phyloP scores from a whole-genome alignment of 2,329 filamentous ascomycete genomes.

The Sclerotinia minor region DNA sequence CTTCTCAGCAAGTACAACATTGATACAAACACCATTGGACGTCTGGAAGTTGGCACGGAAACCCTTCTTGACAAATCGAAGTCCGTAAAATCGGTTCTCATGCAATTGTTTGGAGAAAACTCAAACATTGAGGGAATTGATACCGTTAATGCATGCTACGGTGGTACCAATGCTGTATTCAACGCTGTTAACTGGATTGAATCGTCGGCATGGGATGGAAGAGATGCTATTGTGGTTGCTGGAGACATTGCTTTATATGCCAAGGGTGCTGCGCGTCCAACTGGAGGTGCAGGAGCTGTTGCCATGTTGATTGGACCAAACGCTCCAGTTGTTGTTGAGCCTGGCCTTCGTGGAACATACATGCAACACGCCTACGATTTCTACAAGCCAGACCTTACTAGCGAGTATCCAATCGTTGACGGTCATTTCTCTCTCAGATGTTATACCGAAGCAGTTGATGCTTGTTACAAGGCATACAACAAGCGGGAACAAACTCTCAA shows the following conservation, averaged over 20 bases:
- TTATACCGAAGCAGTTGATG: conserved; percentile 78
- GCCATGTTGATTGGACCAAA: conserved; percentile 78
- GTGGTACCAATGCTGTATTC: conserved; percentile 81
- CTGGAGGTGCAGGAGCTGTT: conserved; percentile 76
- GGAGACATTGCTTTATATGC: conserved; percentile 85
- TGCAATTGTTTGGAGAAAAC: conserved; percentile 84
- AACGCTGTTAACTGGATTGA: conserved; percentile 85
- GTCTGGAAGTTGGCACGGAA: conserved; percentile 83
- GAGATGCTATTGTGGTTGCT: conserved; percentile 75
- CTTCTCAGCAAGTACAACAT: conserved; percentile 82
- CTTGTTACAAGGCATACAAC: conserved; percentile 78
- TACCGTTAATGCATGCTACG: conserved; percentile 83
- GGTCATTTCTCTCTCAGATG: conserved; percentile 81
- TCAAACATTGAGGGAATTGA: conserved; percentile 82
- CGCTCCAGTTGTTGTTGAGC: conserved; percentile 74
- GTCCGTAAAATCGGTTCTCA: conserved; percentile 84
- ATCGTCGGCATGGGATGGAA: conserved; percentile 83
- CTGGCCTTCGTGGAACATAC: conserved; percentile 76
- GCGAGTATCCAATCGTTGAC: conserved; percentile 84
- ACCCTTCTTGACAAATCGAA: conserved; percentile 87
- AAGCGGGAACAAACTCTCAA: conserved; percentile 66
- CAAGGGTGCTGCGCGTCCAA: conserved; percentile 78
- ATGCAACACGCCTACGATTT: conserved; percentile 87
- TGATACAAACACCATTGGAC: conserved; percentile 74
- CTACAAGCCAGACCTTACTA: conserved; percentile 85